Percentiles rank a stretch among this genome's conserved stretches.
These are phyloP conservation scores for Corniculantispora saksenae DNA, from an alignment of 2,329 filamentous ascomycete species.

Conservation along the genomic window DNA sequence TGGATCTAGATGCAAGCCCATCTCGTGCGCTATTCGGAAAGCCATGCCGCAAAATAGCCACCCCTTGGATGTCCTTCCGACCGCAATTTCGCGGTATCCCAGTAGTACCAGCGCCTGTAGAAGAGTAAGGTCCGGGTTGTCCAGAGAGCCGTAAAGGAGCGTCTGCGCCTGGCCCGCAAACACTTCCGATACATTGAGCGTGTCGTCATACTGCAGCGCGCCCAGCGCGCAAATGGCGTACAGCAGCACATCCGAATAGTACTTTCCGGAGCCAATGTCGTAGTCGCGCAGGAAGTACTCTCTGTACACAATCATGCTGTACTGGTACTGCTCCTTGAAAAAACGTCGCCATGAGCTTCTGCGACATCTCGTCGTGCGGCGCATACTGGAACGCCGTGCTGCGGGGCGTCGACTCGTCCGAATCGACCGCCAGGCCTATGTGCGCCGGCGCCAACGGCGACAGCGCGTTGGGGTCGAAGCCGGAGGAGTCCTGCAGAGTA, in stretches of 20 bases:
- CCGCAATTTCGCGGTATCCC: slow-evolving; percentile 49
- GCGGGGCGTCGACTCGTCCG: slow-evolving; percentile 23
- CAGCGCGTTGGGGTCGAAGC: slow-evolving; percentile 15
- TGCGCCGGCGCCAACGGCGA: slow-evolving; percentile 17
- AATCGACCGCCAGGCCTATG: not conserved
- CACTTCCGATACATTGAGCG: slow-evolving; percentile 40
- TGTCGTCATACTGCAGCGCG: slow-evolving; percentile 46
- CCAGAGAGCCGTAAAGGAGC: slow-evolving; percentile 46
- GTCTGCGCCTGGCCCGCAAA: slow-evolving; percentile 48
- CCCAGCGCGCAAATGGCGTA: slow-evolving; percentile 52
- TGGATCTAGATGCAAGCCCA: slow-evolving; percentile 54
- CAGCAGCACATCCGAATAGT: slow-evolving; percentile 51
- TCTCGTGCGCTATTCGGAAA: slow-evolving; percentile 51
- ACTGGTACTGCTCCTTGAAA: slow-evolving; percentile 50
- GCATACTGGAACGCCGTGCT: slow-evolving; percentile 35
- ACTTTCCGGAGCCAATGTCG: slow-evolving; percentile 45
- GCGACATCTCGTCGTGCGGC: slow-evolving; percentile 47
- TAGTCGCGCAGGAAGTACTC: slow-evolving; percentile 54
- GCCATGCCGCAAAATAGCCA: slow-evolving; percentile 56
- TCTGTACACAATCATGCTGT: slow-evolving; percentile 51
- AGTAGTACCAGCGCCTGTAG: slow-evolving; percentile 47
- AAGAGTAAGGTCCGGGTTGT: slow-evolving; percentile 48
- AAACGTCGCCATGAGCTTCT: slow-evolving; percentile 47
- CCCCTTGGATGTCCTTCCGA: slow-evolving; percentile 49
- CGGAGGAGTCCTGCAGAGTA: slow-evolving; percentile 6